phyloP scores from a whole-genome alignment of 768 basidiomycete genomes.

The Xerocomus brunneocitrinus region DNA sequence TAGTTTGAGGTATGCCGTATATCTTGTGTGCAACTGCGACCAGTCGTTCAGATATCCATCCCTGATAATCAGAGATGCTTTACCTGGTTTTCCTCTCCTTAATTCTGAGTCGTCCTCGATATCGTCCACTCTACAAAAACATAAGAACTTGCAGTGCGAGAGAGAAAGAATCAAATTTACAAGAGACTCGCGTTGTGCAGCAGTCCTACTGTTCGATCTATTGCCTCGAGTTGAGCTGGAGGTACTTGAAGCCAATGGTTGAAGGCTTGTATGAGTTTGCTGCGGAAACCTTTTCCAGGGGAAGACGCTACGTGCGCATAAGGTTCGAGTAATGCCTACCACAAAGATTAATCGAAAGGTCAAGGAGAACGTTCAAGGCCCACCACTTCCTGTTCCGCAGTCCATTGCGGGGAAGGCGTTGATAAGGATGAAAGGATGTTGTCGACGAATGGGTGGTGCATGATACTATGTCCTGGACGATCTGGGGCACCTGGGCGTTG shows the following conservation, averaged over 20 bases:
- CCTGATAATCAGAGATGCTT: background rate
- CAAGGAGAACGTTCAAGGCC: background rate
- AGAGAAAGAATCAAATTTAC: conserved; percentile 39
- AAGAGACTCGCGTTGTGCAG: conserved; percentile 91
- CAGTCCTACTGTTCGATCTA: conserved; percentile 81
- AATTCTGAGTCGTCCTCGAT: conserved; percentile 92
- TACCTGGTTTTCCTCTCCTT: conserved; percentile 80
- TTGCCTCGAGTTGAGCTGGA: conserved; percentile 59
- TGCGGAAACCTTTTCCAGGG: conserved; percentile 90
- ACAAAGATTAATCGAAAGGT: background rate
- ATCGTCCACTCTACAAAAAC: conserved; percentile 71
- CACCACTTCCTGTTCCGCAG: conserved; percentile 23
- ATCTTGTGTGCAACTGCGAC: conserved; percentile 90
- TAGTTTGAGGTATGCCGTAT: conserved; percentile 92
- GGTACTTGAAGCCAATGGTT: conserved; percentile 91
- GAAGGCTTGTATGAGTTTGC: conserved; percentile 85
- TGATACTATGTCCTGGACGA: conserved; percentile 1
- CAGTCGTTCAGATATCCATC: background rate
- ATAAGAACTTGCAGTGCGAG: background rate
- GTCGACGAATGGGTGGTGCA: conserved; percentile 36
- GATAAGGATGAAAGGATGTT: conserved; percentile 32
- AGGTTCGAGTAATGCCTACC: conserved; percentile 70
- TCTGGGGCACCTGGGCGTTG: background rate
- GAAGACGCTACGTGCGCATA: conserved; percentile 79
- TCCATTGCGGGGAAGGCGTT: conserved; percentile 21